These are phyloP conservation scores for Mucor lusitanicus DNA, from an alignment of 371 early-diverging fungal species.

Conservation along the genomic window DNA sequence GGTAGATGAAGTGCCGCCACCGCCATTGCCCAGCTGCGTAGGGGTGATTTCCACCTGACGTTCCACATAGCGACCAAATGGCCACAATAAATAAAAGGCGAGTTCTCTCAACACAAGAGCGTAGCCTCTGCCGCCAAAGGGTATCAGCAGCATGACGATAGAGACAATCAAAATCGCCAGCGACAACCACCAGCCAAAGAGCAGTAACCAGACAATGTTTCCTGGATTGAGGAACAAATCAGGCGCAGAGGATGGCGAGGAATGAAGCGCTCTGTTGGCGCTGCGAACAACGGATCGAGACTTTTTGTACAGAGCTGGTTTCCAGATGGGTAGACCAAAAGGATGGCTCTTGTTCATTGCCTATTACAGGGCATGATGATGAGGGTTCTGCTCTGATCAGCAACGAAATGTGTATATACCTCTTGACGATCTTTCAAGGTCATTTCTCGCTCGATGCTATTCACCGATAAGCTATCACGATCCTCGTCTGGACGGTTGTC, in stretches of 20 bases:
- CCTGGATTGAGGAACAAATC: constrained; percentile 74
- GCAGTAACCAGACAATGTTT: constrained; percentile 83
- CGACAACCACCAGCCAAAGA: constrained; percentile 92
- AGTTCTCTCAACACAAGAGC: constrained; percentile 62
- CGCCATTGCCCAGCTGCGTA: background rate
- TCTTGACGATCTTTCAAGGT: constrained; percentile 73
- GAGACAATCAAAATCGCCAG: constrained; percentile 60
- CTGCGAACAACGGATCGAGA: constrained; percentile 80
- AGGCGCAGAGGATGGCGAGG: constrained; percentile 61
- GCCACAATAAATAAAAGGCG: constrained; percentile 86
- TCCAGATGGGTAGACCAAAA: constrained; percentile 96
- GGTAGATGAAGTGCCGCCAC: constrained; percentile 1
- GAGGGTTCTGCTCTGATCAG: background rate
- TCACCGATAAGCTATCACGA: constrained; percentile 2
- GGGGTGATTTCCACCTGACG: constrained; percentile 36
- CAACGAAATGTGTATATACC: constrained; percentile 27
- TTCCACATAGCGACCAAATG: constrained; percentile 92
- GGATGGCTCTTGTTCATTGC: constrained; percentile 84
- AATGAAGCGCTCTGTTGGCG: constrained; percentile 82
- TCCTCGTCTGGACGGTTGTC: no score
- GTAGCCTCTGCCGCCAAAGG: constrained; percentile 58
- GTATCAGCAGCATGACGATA: constrained; percentile 47
- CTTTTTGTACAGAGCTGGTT: constrained; percentile 95
- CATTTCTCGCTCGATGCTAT: constrained; percentile 51
- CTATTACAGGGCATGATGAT: constrained; percentile 27